Evolutionary conservation across 2,329 filamentous ascomycete genomes (phyloP), one percentile per base, ranked within the genome.

Genomic region (Ceratocystis colombiana): DNA sequence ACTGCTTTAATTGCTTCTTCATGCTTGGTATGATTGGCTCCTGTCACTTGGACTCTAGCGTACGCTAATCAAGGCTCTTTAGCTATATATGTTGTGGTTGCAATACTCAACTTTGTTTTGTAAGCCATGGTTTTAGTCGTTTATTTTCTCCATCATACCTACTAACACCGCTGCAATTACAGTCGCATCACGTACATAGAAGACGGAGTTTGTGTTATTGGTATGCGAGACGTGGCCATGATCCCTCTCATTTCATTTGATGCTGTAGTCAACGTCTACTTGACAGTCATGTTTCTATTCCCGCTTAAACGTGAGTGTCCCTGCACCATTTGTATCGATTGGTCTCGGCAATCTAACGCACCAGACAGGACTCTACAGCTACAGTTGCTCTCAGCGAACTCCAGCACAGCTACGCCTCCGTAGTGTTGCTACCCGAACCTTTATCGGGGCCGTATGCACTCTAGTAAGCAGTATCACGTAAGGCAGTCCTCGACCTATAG

Each of bases 211-310:
- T 88, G 85, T 70, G 79, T 83, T 66, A 86, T 87, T 65, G 85
- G 85, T 20, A 84, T 87, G 79, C 74, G 81, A 70, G 80, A 76
- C 63, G 73, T 78, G 3, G 80, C 82, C 3, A 82, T 87, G 77
- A 79, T 86, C 33, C 83, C 84, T 0, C 77, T 88, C 10, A 84
- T 88, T 57, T 75, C 76, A 0, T 85, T 86, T 69, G 84, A 87
- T 69, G 75, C 84, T 12, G 69, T 84, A 1, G 79, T 85, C 65
- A 87, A 87, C 70, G 79, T 85, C 22, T 87, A 86, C 69, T 75
- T 87, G 0, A 87, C 84, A 1, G 76, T 80, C 3, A 75, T 87
- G n/a, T 87, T 88, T 71, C 74, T 88, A 1, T 75, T 82, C n/a
- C 84, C 84, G 2, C 71, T 87, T 1, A 80, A 78, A 67, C 77